phyloP scores from a whole-genome alignment of 2,329 filamentous ascomycete genomes.

The Paecilomyces niveus region DNA sequence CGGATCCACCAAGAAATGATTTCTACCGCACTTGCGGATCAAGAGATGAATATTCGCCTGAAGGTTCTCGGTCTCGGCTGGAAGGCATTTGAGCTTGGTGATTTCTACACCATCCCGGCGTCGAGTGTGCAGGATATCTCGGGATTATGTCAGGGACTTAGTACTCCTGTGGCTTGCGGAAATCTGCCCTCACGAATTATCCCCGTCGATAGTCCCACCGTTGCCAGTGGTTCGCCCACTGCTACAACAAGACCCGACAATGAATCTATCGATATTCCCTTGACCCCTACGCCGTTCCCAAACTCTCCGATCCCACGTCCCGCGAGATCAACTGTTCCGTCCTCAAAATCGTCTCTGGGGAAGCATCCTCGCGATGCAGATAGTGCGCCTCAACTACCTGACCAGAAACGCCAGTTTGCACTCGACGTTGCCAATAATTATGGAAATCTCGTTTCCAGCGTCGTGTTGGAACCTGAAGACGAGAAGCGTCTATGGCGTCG shows the following conservation, averaged over 20 bases:
- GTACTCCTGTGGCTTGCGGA: too few species aligned
- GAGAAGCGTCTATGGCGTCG: conserved; percentile 22
- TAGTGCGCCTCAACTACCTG: conserved; percentile 5
- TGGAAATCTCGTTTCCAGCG: neutral
- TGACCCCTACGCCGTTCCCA: neutral
- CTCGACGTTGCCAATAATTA: neutral
- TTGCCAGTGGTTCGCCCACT: neutral
- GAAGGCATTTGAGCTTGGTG: conserved; percentile 31
- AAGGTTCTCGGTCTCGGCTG: conserved; percentile 32
- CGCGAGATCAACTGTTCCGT: neutral
- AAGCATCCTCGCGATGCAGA: conserved; percentile 15
- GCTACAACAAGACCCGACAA: neutral
- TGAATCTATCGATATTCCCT: neutral
- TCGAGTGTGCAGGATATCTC: neutral
- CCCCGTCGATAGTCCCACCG: neutral
- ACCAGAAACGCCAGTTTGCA: neutral
- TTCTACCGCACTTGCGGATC: conserved; percentile 23
- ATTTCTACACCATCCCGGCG: conserved; percentile 26
- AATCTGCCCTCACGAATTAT: neutral
- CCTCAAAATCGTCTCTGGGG: conserved; percentile 15
- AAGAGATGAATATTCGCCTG: conserved; percentile 22
- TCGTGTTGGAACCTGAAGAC: conserved; percentile 9
- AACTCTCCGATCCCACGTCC: neutral
- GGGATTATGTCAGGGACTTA: neutral
- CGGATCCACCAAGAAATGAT: conserved; percentile 23